Conservation (phyloP, 2,329 filamentous ascomycete genomes). For the Penicillium rolfsii region DNA sequence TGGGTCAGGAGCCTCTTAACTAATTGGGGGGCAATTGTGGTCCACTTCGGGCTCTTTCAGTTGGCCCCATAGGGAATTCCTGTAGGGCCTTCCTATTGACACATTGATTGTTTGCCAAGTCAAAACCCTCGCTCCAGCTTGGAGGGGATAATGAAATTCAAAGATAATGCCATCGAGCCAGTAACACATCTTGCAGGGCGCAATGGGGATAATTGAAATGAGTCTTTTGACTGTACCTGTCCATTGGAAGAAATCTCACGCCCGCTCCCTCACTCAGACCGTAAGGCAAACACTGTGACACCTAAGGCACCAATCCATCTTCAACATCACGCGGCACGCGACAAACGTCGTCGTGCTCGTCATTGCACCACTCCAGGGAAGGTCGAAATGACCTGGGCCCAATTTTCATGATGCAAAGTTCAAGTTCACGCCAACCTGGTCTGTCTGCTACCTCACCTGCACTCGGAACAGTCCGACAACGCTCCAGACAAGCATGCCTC, state of each 20-base stretch:
- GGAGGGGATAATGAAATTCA: too few relatives aligned
- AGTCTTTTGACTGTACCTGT: too few relatives aligned
- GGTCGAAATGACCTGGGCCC: neutral
- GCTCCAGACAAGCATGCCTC: conserved; percentile 23
- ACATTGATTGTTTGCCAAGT: too few relatives aligned
- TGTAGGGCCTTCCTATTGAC: too few relatives aligned
- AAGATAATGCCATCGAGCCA: too few relatives aligned
- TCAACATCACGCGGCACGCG: neutral
- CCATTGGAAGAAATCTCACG: too few relatives aligned
- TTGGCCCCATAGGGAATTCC: too few relatives aligned
- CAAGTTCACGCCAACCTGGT: neutral
- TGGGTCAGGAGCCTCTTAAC: neutral
- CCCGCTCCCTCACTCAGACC: neutral
- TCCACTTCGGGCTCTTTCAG: neutral
- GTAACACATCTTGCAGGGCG: too few relatives aligned
- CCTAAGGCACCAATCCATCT: neutral
- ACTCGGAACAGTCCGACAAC: conserved; percentile 15
- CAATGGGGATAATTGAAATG: too few relatives aligned
- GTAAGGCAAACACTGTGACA: neutral
- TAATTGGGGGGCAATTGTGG: neutral
- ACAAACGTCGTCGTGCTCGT: neutral
- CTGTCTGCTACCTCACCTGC: neutral
- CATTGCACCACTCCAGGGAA: neutral
- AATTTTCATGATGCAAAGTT: neutral
- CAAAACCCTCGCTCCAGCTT: too few relatives aligned